These are phyloP conservation scores for Wallacemonas sp. DNA, from an alignment of 208 protist species.

Conservation along the genomic window DNA sequence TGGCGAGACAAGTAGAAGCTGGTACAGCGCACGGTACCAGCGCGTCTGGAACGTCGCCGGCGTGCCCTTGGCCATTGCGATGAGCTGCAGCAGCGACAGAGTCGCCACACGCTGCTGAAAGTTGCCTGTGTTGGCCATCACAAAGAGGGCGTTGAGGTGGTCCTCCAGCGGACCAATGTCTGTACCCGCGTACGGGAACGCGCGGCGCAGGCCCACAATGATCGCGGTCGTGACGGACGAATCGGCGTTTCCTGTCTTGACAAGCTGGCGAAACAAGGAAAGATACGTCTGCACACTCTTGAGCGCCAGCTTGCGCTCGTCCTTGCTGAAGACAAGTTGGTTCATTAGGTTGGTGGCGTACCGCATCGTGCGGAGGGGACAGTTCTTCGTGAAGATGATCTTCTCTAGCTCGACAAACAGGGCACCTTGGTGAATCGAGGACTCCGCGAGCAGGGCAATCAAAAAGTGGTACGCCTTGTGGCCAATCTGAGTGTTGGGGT, in stretches of 20 bases:
- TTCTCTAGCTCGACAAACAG: conserved; percentile 91
- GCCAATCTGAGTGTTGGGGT: conserved; percentile 63
- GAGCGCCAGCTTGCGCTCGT: conserved; percentile 86
- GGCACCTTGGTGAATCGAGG: conserved; percentile 78
- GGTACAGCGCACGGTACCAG: conserved; percentile 91
- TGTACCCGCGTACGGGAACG: conserved; percentile 89
- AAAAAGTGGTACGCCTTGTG: conserved; percentile 90
- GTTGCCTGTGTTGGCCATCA: conserved; percentile 83
- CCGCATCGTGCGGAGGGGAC: conserved; percentile 83
- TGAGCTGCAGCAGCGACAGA: conserved; percentile 83
- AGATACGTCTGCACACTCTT: conserved; percentile 90
- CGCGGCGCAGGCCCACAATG: conserved; percentile 86
- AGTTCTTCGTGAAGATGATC: conserved; percentile 90
- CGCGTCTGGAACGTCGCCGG: conserved; percentile 67
- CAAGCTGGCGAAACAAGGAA: conserved; percentile 82
- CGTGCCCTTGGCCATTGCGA: conserved; percentile 72
- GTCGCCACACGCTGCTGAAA: conserved; percentile 89
- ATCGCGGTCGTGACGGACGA: conserved; percentile 88
- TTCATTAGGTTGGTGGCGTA: conserved; percentile 91
- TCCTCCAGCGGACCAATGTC: conserved; percentile 79
- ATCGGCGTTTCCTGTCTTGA: conserved; percentile 59
- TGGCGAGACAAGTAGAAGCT: conserved; percentile 83
- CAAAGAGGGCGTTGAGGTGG: conserved; percentile 88
- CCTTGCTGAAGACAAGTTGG: conserved; percentile 91
- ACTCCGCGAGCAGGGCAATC: conserved; percentile 79